Evolutionary conservation across 345 rosid species (phyloP).

Genomic region (Boechera divaricarpa): DNA sequence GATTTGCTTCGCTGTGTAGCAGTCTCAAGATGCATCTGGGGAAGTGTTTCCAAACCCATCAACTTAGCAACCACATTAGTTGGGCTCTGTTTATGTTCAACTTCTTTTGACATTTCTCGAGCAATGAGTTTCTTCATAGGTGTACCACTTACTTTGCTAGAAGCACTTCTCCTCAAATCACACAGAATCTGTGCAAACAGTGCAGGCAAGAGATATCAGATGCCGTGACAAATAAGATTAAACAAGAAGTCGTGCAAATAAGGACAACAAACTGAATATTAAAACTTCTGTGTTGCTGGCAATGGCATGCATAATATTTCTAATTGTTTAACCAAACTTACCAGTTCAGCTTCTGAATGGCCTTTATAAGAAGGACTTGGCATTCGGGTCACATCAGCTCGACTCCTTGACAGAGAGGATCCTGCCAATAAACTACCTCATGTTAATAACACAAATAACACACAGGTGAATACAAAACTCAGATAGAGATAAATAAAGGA

Average conservation of each 20-base stretch:
- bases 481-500: constrained; percentile 19
- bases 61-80: constrained; percentile 91
- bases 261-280: constrained; percentile 36
- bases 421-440: constrained; percentile 46
- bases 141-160: constrained; percentile 63
- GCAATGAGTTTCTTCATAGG: constrained; percentile 88
- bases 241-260: constrained; percentile 42
- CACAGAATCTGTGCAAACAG: constrained; percentile 58
- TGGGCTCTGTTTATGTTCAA: constrained; percentile 56
- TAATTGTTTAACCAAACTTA: constrained; percentile 39
- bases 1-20: constrained; percentile 57
- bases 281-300: constrained; percentile 30
- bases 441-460: constrained; percentile 46
- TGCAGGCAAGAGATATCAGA: constrained; percentile 39
- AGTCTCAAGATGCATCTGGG: constrained; percentile 58
- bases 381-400: constrained; percentile 68
- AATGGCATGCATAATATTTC: constrained; percentile 25
- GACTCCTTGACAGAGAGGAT: constrained; percentile 73
- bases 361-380: constrained; percentile 53
- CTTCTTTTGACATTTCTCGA: constrained; percentile 85
- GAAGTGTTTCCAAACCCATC: constrained; percentile 95
- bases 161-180: constrained; percentile 63
- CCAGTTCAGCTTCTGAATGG: constrained; percentile 71
- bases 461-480: constrained; percentile 28
- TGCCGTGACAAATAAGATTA: constrained; percentile 24